Percentiles rank a stretch among this genome's conserved stretches.
phyloP scores from a whole-genome alignment of 805 yeast species.

The Tetrapisispora nanseiensis region DNA sequence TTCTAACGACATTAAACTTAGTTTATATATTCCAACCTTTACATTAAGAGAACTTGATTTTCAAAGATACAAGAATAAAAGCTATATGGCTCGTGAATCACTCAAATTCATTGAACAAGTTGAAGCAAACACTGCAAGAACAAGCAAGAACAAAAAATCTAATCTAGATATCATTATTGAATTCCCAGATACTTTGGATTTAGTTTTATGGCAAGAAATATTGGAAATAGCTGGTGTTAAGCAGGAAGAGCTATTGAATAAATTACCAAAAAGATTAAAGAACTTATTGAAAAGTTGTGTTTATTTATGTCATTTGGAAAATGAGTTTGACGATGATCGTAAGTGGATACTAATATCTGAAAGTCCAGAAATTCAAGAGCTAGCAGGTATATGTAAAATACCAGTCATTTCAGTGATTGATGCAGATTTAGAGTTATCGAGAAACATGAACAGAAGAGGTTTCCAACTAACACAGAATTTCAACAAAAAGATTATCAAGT shows the following conservation, averaged over 20 bases:
- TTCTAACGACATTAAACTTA: slow-evolving; percentile 25
- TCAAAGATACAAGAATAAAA: slow-evolving; percentile 43
- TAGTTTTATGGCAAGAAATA: slow-evolving; percentile 21
- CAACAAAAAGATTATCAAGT: slow-evolving; percentile 15
- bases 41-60: slow-evolving; percentile 52
- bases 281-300: slow-evolving; percentile 50
- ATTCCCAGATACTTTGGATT: slow-evolving; percentile 34
- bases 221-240: slow-evolving; percentile 6
- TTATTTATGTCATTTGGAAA: slow-evolving; percentile 40
- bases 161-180: slow-evolving; percentile 32
- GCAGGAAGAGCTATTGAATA: slow-evolving; percentile 9
- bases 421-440: slow-evolving; percentile 21
- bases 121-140: slow-evolving; percentile 5
- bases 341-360: slow-evolving; percentile 57
- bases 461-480: slow-evolving; percentile 18
- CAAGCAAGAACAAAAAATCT: slow-evolving; percentile 2
- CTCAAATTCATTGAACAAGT: slow-evolving; percentile 47
- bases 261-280: slow-evolving; percentile 44
- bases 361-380: slow-evolving; percentile 46
- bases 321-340: slow-evolving; percentile 20
- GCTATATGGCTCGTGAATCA: slow-evolving; percentile 59
- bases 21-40: slow-evolving; percentile 41
- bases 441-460: slow-evolving; percentile 18
- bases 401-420: slow-evolving; percentile 33
- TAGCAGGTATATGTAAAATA: slow-evolving; percentile 43